Evolutionary conservation across 441 rosid genomes (phyloP), one percentile per base, ranked within the genome.

Genomic region (Eugenia klotzschiana): DNA sequence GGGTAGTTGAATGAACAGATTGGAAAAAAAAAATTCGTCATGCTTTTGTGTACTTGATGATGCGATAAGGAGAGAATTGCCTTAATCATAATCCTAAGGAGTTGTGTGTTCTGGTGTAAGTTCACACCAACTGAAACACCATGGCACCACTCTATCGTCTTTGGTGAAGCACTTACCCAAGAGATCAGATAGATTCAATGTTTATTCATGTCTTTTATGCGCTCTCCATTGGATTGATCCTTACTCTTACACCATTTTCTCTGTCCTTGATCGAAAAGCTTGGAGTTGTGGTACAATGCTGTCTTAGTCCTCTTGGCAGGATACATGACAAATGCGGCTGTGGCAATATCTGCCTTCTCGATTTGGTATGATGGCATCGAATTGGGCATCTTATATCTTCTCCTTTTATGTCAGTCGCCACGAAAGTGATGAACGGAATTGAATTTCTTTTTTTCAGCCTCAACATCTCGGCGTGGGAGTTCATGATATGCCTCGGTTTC

Each of bases 251-350:
- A 9, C 77, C 46, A 69, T 69, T 69, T 69, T 33, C 77, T 64
- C 46, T 69, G 46, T 37, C 46, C 77, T 20, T 37, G 46, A 69
- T 40, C 25, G 1, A 37, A 64, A 33, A 83, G 84, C 43, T 83
- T 83, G 84, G 84, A 83, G 84, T 29, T 83, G 29, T 83, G 84
- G 84, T 83, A 83, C 69, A 51, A 73, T 53, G 84, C 84, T 15
- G 29, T 74, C 23, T 41, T 83, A 52, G 81, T 83, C 54, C 80
- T 83, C 33, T 18, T 83, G 80, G 84, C 84, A 6, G 84, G 84
- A 37, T 83, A 74, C 84, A 83, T 83, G 84, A 7, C 54, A 53
- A 73, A 83, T 41, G 84, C 84, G 14, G 22, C 81, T 1, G 84
- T 54, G 53, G 84, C 81, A 1, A 83, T 83, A 49, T 83, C 84